Base-by-base conservation (phyloP, 352 stramenopile species). In the Globisporangium uncinulatum region DNA sequence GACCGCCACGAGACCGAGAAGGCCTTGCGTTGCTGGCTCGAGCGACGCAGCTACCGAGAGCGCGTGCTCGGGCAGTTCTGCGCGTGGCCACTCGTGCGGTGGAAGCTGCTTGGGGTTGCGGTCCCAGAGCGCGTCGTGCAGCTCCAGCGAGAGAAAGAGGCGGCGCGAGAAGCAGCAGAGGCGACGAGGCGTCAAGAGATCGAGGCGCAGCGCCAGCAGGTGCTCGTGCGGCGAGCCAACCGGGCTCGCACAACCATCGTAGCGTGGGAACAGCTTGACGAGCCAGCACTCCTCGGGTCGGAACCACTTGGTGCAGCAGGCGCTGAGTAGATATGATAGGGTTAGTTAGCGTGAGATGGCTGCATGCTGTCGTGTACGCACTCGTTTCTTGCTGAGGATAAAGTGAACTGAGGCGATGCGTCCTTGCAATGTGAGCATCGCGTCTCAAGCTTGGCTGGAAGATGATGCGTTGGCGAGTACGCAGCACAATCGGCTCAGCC, bases 81-180 rank as follows among this genome's bases (percentile, higher is more conserved):
- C 44, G 54, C 42, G 6, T 89, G 78, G 78, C 76, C 78, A 11
- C 54, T 83, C n/a, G 72, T 74, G 32, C 56, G 78, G 36, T 89
- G 78, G 78, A 85, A 79, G 39, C 45, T 89, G 11, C 69, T 89
- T 10, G 79, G 75, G 4, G 57, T 83, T 7, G 58, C 60, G n/a
- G 43, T 76, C 24, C 78, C 78, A 4, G 47, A 55, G 21, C 71
- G 58, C 31, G 49, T 88, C 6, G 51, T 67, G 13, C 61, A 64
- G 4, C 62, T 66, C 37, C 52, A 69, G 4, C 61, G 74, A 21
- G 51, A 69, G 5, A 62, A 71, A 19, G 54, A 56, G 31, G 48
- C 39, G 42, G 44, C 46, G 45, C 49, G 49, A 6, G 6, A 54
- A n/a, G 62, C 67, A 36, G 54, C 51, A 36, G 61, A 64, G 21